Conservation (phyloP, 371 early-diverging fungal species). For the Encephalitozoon hellem region DNA sequence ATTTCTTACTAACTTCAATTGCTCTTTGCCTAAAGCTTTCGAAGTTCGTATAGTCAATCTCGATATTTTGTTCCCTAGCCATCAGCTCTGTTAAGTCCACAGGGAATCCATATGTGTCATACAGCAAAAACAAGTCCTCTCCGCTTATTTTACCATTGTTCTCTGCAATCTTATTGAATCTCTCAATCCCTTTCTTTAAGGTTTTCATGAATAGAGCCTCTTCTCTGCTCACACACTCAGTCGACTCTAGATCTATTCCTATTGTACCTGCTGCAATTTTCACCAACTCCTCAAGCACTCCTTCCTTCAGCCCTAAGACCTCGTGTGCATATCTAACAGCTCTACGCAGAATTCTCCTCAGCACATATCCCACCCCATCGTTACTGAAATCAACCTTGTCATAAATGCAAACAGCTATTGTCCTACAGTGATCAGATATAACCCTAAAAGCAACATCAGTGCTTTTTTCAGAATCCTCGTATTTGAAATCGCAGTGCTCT, state of each 20-base stretch:
- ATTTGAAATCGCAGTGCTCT: constrained; percentile 72
- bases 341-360: constrained; percentile 90
- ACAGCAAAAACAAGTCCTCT: constrained; percentile 85
- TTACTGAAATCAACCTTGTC: constrained; percentile 89
- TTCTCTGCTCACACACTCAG: constrained; percentile 85
- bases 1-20: constrained; percentile 66
- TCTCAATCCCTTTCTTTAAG: constrained; percentile 84
- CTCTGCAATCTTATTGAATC: constrained; percentile 73
- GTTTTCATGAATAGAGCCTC: constrained; percentile 89
- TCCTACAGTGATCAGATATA: constrained; percentile 93
- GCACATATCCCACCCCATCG: constrained; percentile 95
- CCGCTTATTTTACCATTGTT: constrained; percentile 70
- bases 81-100: constrained; percentile 91
- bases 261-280: constrained; percentile 47
- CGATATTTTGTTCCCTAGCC: constrained; percentile 84
- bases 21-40: constrained; percentile 71
- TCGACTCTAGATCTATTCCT: constrained; percentile 71
- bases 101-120: constrained; percentile 99
- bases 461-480: constrained; percentile 64
- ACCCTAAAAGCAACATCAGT: constrained; percentile 95
- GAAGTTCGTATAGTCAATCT: constrained; percentile 75
- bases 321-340: constrained; percentile 87
- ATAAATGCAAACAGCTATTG: constrained; percentile 86
- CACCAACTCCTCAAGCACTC: constrained; percentile 40
- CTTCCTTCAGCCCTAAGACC: constrained; percentile 66